These are phyloP conservation scores for Apophysomyces elegans DNA, from an alignment of 371 early-diverging fungal genomes.

Conservation along the genomic window DNA sequence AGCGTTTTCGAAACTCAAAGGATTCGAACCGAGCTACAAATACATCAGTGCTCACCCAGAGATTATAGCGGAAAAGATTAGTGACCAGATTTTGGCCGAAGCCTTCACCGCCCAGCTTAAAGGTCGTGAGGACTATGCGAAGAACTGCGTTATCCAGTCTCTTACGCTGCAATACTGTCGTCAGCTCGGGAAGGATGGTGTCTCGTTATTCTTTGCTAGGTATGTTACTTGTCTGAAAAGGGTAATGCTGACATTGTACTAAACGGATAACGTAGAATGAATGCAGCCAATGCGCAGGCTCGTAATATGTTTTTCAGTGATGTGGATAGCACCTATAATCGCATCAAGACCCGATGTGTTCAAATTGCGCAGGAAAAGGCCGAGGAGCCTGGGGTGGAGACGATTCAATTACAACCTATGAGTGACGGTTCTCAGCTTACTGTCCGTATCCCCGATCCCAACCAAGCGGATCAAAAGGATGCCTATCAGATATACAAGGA, in stretches of 20 bases:
- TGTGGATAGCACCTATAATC: conserved; percentile 79
- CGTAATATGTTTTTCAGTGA: conserved; percentile 83
- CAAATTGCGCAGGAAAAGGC: conserved; percentile 67
- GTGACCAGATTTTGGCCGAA: conserved; percentile 87
- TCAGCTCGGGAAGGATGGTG: conserved; percentile 83
- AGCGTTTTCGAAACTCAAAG: conserved; percentile 64
- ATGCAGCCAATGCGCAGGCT: conserved; percentile 56
- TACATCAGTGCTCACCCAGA: conserved; percentile 72
- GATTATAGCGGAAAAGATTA: conserved; percentile 69
- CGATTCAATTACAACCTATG: conserved; percentile 74
- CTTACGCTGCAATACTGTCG: conserved; percentile 84
- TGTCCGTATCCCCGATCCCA: conserved; percentile 43
- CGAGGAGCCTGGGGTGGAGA: conserved; percentile 64
- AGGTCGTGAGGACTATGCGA: conserved; percentile 69
- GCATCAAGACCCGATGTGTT: conserved; percentile 78
- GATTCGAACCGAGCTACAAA: conserved; percentile 69
- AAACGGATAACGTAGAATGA: conserved; percentile 36
- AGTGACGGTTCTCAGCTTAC: conserved; percentile 66
- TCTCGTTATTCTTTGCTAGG: conserved; percentile 85
- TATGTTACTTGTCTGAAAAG: conserved; percentile 24
- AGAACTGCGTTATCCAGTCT: conserved; percentile 81
- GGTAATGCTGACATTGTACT: not conserved
- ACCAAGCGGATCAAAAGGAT: conserved; percentile 51
- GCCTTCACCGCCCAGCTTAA: conserved; percentile 83
- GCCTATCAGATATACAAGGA: conserved; percentile 68